A percentile compares a stretch with the other conserved stretches of the same genome.
These are phyloP conservation scores for Hypericum androsaemum DNA, from an alignment of 345 rosid genomes.

Conservation along the genomic window DNA sequence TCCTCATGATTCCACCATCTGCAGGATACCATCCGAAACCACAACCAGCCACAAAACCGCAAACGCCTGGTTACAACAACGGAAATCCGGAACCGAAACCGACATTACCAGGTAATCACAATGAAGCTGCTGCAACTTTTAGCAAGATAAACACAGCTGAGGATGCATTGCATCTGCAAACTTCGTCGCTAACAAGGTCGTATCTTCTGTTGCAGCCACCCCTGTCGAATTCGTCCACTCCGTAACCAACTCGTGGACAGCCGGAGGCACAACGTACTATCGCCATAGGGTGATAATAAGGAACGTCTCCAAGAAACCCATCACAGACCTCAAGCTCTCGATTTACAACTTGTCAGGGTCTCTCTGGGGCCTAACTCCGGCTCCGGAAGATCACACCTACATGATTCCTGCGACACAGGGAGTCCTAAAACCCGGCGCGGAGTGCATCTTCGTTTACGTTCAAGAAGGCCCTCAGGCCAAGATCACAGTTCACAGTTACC, in stretches of 20 bases:
- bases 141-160: too few relatives aligned
- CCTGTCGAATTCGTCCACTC: constrained; percentile 55
- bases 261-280: constrained; percentile 37
- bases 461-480: constrained; percentile 80
- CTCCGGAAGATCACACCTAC: constrained; percentile 35
- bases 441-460: constrained; percentile 44
- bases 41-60: too few relatives aligned
- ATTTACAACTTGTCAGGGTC: constrained; percentile 48
- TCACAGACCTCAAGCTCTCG: constrained; percentile 37
- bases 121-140: too few relatives aligned
- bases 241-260: constrained; percentile 49
- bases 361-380: constrained; percentile 52
- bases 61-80: too few relatives aligned
- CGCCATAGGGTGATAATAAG: constrained; percentile 62
- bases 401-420: constrained; percentile 42
- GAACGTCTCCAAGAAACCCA: constrained; percentile 41
- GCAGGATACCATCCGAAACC: constrained; percentile 21
- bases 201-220: constrained; percentile 13
- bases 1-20: not conserved
- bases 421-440: constrained; percentile 37
- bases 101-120: too few relatives aligned
- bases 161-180: too few relatives aligned
- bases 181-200: too few relatives aligned
- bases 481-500: constrained; percentile 47
- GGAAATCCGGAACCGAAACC: too few relatives aligned